Percentiles rank a stretch among this genome's conserved stretches.
Conservation (phyloP, 495 filamentous ascomycete species). For the Apiosordaria backusii region DNA sequence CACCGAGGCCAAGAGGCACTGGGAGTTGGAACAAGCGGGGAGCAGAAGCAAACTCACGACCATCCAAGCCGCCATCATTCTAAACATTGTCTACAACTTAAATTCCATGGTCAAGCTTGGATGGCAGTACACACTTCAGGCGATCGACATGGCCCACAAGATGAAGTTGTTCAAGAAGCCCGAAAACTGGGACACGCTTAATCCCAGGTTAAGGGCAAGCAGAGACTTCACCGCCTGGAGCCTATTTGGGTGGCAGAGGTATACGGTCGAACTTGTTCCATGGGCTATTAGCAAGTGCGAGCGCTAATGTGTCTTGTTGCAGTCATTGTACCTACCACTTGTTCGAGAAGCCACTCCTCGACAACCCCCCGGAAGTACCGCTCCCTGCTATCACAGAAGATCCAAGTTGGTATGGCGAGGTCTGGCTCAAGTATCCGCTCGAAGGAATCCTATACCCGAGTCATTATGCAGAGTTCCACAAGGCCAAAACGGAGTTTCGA, state of each 20-base stretch:
- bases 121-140: slow-evolving; percentile 28
- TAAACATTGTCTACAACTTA: slow-evolving; percentile 28
- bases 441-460: slow-evolving; percentile 17
- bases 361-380: slow-evolving; percentile 24
- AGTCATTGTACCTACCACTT: slow-evolving; percentile 27
- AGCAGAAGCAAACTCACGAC: slow-evolving; percentile 25
- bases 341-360: slow-evolving; percentile 20
- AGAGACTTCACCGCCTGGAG: slow-evolving; percentile 6
- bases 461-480: slow-evolving; percentile 22
- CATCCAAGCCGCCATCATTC: slow-evolving; percentile 34
- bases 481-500: slow-evolving; percentile 33
- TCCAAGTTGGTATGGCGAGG: slow-evolving; percentile 33
- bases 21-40: slow-evolving; percentile 30
- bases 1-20: slow-evolving; percentile 38
- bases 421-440: slow-evolving; percentile 32
- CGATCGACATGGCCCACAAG: slow-evolving; percentile 31
- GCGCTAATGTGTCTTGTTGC: not conserved
- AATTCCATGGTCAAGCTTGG: slow-evolving; percentile 36
- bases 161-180: slow-evolving; percentile 29
- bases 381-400: slow-evolving; percentile 26
- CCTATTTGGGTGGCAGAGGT: slow-evolving; percentile 6
- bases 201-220: slow-evolving; percentile 3
- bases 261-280: not conserved
- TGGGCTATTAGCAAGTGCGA: not conserved
- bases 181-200: slow-evolving; percentile 3